These are phyloP conservation scores for Jamesozyma piceae DNA, from an alignment of 805 yeast species.

Conservation along the genomic window DNA sequence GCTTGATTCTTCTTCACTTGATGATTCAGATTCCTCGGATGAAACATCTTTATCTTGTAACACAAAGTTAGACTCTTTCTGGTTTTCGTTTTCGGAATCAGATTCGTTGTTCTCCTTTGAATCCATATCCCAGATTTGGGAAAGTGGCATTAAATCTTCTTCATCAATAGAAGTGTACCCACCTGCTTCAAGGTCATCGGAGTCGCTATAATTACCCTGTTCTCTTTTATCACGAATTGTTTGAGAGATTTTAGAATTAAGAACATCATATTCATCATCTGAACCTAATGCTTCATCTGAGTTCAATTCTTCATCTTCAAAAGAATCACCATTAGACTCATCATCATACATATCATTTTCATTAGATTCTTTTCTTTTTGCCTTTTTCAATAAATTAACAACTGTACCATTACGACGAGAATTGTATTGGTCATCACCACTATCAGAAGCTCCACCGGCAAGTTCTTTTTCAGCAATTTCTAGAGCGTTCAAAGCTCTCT, in stretches of 20 bases:
- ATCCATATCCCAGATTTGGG: slow-evolving; percentile 87
- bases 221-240: slow-evolving; percentile 52
- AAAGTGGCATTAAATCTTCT: slow-evolving; percentile 58
- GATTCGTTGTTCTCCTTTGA: slow-evolving; percentile 32
- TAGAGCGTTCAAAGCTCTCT: slow-evolving; percentile 42
- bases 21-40: slow-evolving; percentile 6
- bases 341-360: slow-evolving; percentile 22
- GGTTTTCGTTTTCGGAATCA: slow-evolving; percentile 11
- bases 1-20: slow-evolving; percentile 9
- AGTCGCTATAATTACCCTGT: slow-evolving; percentile 23
- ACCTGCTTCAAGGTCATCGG: slow-evolving; percentile 55
- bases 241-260: slow-evolving; percentile 60
- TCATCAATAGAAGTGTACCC: slow-evolving; percentile 46
- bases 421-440: slow-evolving; percentile 25
- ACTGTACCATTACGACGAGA: slow-evolving; percentile 31
- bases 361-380: slow-evolving; percentile 5
- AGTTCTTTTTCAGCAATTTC: slow-evolving; percentile 40
- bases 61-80: slow-evolving; percentile 7
- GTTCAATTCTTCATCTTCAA: slow-evolving; percentile 60
- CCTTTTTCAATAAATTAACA: slow-evolving; percentile 30
- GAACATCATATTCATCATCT: slow-evolving; percentile 58
- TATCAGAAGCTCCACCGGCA: slow-evolving; percentile 24
- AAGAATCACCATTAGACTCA: slow-evolving; percentile 26
- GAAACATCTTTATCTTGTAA: slow-evolving; percentile 16
- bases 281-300: slow-evolving; percentile 88